Evolutionary conservation across 2,329 filamentous ascomycete species (phyloP).

Genomic region (Byssochlamys sp.): DNA sequence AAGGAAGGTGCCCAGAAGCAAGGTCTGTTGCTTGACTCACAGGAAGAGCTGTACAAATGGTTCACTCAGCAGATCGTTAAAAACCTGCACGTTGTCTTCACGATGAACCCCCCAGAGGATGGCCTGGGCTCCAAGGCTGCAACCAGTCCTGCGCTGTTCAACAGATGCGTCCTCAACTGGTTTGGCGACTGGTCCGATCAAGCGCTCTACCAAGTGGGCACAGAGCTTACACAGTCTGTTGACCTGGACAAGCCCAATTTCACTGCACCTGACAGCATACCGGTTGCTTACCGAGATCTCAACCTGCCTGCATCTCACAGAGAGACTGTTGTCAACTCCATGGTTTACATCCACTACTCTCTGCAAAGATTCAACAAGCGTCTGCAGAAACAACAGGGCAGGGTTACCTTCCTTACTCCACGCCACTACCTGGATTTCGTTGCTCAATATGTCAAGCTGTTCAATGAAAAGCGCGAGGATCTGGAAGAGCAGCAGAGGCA

Average conservation of each 20-base stretch:
- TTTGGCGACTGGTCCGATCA: constrained; percentile 99
- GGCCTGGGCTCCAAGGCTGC: constrained; percentile 91
- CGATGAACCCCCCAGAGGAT: constrained; percentile 97
- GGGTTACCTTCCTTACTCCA: constrained; percentile 84
- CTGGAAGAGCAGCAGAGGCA: constrained; percentile 97
- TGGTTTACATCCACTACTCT: constrained; percentile 98
- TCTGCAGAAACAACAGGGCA: constrained; percentile 82
- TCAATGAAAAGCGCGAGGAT: constrained; percentile 96
- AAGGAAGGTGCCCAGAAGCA: constrained; percentile 96
- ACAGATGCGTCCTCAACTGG: constrained; percentile 99
- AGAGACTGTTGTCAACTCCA: constrained; percentile 87
- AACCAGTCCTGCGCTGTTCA: constrained; percentile 95
- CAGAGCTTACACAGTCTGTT: constrained; percentile 89
- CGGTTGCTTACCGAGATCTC: constrained; percentile 81
- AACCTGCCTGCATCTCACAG: constrained; percentile 77
- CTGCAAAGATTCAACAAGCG: constrained; percentile 81
- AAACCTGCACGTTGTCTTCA: constrained; percentile 97
- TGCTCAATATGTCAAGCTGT: constrained; percentile 90
- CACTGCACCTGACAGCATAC: constrained; percentile 77
- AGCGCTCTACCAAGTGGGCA: constrained; percentile 92
- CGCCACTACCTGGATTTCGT: constrained; percentile 97
- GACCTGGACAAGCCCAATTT: constrained; percentile 86
- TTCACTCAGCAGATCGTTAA: constrained; percentile 99
- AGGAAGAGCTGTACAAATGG: constrained; percentile 99
- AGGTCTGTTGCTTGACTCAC: constrained; percentile 86